Evolutionary conservation across 1,284 basidiomycete species (phyloP), one percentile per base, ranked within the genome.

Genomic region (Puccinia sorghi): DNA sequence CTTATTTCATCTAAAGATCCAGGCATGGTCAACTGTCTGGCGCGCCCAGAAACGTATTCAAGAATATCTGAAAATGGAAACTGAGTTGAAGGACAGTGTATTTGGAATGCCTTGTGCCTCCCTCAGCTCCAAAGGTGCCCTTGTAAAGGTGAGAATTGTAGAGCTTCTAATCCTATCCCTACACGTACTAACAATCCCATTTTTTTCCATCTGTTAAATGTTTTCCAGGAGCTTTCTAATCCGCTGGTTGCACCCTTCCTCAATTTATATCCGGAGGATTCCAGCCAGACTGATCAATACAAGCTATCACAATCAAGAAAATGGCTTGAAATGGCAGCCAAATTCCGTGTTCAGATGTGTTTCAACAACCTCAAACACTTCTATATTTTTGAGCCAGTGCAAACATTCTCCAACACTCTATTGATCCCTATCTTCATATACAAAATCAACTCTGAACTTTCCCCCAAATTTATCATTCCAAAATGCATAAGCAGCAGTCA

Each of bases 281-380:
- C 52, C 54, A 56, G 59, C 12, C 25, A 17, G 22, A n/a, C 32
- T 9, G 15, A 37, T 17, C n/a, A 57, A 41, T 43, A 59, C 39
- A 54, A 54, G 22, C 37, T 59, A 27, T 72, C 39, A 3, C 54
- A 72, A 72, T 72, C 52, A 20, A 12, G 61, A 41, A 72, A 72
- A 17, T 72, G 71, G 71, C 50, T 54, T 12, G 48, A 57, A 5
- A 17, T 72, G n/a, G 32, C 50, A 56, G n/a, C 32, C 4, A n/a
- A n/a, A n/a, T n/a, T 72, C 13, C 32, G 52, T n/a, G 17, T 37
- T 7, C 71, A 22, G n/a, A 72, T 72, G 71, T 57, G 56, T 22
- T 5, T 57, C 56, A 57, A 57, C 32, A 64, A 64, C 32, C n/a
- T 15, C n/a, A 64, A 64, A 12, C 61, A 64, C n/a, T 64, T 64